Evolutionary conservation across 768 basidiomycete species (phyloP), one percentile per base, ranked within the genome.

Genomic region (Suillus plorans): DNA sequence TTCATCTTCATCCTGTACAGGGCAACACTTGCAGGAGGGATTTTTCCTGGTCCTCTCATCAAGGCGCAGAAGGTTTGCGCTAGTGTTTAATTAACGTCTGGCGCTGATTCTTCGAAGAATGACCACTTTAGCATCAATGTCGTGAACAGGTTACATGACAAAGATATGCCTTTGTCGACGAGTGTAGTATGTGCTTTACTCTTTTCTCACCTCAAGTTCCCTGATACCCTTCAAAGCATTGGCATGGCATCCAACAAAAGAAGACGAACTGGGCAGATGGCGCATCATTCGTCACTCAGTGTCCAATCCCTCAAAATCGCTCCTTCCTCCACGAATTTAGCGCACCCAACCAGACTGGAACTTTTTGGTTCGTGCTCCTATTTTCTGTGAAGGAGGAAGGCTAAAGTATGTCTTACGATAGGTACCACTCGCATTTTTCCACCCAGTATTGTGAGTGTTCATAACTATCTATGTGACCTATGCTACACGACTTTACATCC

Each of bases 1-100:
- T 16, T 41, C 37, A 67, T 39, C 68, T 34, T 3, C 5, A 8
- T 16, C 16, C 39, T 37, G 28, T 20, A 34, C 31, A 83, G 82
- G 42, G 71, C 84, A 22, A 76, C 80, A 3, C 72, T 86, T 47
- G 81, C 83, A 42, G 79, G 77, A 37, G 83, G 83, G 18, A 74
- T 67, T 2, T 83, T 83, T 61, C 85, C 83, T 2, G 85, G 83
- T 3, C 83, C 84, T 10, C 67, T 84, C 39, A 81, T 86, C 66
- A 69, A 49, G 20, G 82, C 77, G 14, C 72, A 76, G 28, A 87
- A 86, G 75, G 75, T 73, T 63, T 50, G 25, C 67, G 66, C 9
- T 2, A 31, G 1, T 59, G n/a, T 12, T 39, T 34, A 41, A 37
- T 56, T 42, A 36, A 45, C 25, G 20, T 49, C 18, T 18, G 34